Conservation (phyloP, 2,329 filamentous ascomycete species). For the Cercospora sp. region DNA sequence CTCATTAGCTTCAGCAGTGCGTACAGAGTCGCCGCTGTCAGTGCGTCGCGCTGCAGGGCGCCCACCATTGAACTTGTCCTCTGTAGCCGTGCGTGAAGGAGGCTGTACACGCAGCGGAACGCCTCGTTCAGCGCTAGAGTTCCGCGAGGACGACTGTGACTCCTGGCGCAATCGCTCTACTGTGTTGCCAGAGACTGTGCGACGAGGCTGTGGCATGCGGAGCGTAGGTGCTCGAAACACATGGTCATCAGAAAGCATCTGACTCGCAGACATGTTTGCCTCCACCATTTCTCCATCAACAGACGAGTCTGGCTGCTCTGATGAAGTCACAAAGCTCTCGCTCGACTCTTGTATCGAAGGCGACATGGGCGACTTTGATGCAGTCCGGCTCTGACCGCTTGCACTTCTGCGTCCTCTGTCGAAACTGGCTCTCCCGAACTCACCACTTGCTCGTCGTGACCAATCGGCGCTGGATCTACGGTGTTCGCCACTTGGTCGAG, state of each 20-base stretch:
- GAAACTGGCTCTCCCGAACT: conserved; percentile 39
- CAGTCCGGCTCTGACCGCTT: conserved; percentile 57
- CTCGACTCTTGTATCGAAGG: conserved; percentile 63
- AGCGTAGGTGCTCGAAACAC: conserved; percentile 82
- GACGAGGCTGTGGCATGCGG: conserved; percentile 29
- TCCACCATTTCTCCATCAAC: conserved; percentile 23
- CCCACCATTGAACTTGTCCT: conserved; percentile 18
- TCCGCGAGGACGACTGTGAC: conserved; percentile 43
- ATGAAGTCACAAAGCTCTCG: conserved; percentile 64
- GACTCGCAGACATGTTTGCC: conserved; percentile 70
- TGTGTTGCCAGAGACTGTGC: conserved; percentile 25
- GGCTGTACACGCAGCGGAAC: conserved; percentile 34
- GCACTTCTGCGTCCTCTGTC: conserved; percentile 59
- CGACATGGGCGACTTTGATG: conserved; percentile 51
- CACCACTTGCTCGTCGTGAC: conserved; percentile 37
- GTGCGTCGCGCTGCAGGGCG: conserved; percentile 18
- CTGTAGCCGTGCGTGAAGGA: conserved; percentile 34
- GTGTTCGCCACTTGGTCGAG: conserved; percentile 47
- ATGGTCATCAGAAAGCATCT: conserved; percentile 83
- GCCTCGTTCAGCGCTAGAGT: conserved; percentile 31
- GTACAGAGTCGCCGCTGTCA: conserved; percentile 22
- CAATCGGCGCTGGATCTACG: conserved; percentile 44
- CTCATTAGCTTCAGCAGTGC: conserved; percentile 20
- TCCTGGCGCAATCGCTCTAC: conserved; percentile 35
- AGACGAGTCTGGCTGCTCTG: conserved; percentile 33